Evolutionary conservation across 495 filamentous ascomycete species (phyloP).

Genomic region (Peziza echinospora): DNA sequence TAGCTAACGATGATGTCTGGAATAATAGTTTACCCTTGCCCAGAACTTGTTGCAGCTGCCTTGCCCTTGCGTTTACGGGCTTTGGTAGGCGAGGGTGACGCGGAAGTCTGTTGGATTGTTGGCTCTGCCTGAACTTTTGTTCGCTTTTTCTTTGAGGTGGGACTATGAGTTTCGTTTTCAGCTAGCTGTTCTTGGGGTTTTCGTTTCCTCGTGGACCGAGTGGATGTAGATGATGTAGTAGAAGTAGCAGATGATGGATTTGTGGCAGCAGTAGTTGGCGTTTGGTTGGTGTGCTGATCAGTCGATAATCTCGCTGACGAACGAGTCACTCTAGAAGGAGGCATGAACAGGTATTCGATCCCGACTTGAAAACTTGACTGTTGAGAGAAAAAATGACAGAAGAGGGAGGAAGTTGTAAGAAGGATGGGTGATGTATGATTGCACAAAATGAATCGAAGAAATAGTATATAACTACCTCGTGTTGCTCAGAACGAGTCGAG

Average conservation of each 20-base stretch:
- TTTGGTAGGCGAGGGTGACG: conserved; percentile 21
- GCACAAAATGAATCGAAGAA: conserved; percentile 10
- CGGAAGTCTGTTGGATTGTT: neutral
- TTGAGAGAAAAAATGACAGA: neutral
- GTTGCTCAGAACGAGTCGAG: neutral
- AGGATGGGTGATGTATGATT: neutral
- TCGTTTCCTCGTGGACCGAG: conserved; percentile 1
- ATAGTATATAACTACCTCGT: conserved; percentile 18
- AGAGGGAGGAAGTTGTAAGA: neutral
- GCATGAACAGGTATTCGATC: conserved; percentile 20
- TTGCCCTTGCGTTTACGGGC: conserved; percentile 41
- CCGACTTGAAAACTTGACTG: conserved; percentile 1
- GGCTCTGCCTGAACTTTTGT: neutral
- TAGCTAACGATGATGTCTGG: conserved; percentile 18
- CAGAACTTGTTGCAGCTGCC: conserved; percentile 54
- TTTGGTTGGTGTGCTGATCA: conserved; percentile 11
- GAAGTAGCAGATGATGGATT: conserved; percentile 1
- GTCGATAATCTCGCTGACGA: conserved; percentile 20
- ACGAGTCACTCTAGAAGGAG: conserved; percentile 22
- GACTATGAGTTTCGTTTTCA: neutral
- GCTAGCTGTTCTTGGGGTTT: conserved; percentile 3
- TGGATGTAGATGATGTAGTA: conserved; percentile 8
- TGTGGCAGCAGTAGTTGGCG: neutral
- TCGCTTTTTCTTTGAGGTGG: neutral
- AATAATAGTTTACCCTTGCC: conserved; percentile 42